Evolutionary conservation across 176 grass and related monocot genomes (phyloP).

Genomic region (Carex pumila): DNA sequence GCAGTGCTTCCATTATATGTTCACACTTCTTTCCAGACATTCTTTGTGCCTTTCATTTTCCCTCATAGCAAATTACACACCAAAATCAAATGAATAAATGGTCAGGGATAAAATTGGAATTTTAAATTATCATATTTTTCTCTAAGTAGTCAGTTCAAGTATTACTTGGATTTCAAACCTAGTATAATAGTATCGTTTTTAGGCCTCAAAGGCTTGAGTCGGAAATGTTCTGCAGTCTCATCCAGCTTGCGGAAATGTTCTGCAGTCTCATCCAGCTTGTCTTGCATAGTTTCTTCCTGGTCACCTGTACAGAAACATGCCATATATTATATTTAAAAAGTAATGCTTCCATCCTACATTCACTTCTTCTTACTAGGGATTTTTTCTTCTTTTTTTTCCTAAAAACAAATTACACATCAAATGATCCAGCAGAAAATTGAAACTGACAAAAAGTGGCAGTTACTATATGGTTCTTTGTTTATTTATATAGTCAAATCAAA

Average conservation of each 20-base stretch:
- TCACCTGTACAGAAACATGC: not conserved
- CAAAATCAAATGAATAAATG: not conserved
- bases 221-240: not conserved
- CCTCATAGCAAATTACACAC: not conserved
- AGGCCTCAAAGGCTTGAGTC: not conserved
- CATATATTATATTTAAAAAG: not conserved
- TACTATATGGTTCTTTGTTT: not conserved
- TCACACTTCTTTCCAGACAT: not conserved
- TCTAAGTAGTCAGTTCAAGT: not conserved
- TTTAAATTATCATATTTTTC: not conserved
- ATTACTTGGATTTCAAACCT: not conserved
- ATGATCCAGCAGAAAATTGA: not conserved
- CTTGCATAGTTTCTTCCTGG: not conserved
- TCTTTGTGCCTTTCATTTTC: not conserved
- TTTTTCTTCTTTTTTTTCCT: not conserved
- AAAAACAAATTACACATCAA: not conserved
- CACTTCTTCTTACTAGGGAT: not conserved
- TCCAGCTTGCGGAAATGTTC: not conserved
- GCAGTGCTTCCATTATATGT: not conserved
- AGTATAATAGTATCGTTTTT: not conserved
- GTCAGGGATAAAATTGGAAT: not conserved
- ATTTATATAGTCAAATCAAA: not conserved
- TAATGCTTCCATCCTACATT: not conserved
- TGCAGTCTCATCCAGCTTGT: not conserved
- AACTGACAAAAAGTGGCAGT: not conserved